Evolutionary conservation across 768 basidiomycete species (phyloP).

Genomic region (Phlebiopsis flavidoalba): DNA sequence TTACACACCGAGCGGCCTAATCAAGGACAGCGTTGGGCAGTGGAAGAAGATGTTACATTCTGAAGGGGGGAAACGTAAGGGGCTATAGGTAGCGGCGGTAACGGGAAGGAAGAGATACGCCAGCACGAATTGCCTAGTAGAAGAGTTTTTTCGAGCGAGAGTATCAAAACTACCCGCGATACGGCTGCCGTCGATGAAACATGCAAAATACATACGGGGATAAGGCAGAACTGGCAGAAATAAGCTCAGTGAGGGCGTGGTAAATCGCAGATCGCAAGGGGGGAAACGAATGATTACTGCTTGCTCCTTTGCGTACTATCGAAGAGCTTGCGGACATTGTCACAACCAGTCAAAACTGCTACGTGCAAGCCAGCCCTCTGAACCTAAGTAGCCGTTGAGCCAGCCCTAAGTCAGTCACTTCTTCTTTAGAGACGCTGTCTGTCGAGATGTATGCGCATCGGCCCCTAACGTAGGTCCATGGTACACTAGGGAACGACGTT

Average conservation of each 20-base stretch:
- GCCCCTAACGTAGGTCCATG: too few species aligned
- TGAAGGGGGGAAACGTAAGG: slow-evolving; percentile 27
- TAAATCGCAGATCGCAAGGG: not conserved
- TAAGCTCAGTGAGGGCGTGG: slow-evolving; percentile 7
- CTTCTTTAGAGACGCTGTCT: not conserved
- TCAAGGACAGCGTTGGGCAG: slow-evolving; percentile 92
- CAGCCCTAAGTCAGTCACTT: slow-evolving; percentile 7
- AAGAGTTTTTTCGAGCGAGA: slow-evolving; percentile 4
- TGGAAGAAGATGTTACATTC: slow-evolving; percentile 97
- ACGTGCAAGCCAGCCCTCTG: too few species aligned
- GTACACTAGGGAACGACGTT: slow-evolving; percentile 83
- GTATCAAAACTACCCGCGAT: slow-evolving; percentile 1
- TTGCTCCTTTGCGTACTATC: slow-evolving; percentile 89
- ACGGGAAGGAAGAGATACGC: slow-evolving; percentile 29
- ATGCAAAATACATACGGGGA: slow-evolving; percentile 58
- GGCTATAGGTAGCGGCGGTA: not conserved
- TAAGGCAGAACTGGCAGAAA: slow-evolving; percentile 63
- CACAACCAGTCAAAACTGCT: slow-evolving; percentile 95
- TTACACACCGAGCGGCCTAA: slow-evolving; percentile 76
- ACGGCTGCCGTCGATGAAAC: not conserved
- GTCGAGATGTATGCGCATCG: slow-evolving; percentile 45
- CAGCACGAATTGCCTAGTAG: slow-evolving; percentile 73
- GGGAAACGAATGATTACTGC: slow-evolving; percentile 54
- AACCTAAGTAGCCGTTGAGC: too few species aligned
- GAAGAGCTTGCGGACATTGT: slow-evolving; percentile 92